Evolutionary conservation across 805 yeast species (phyloP), one percentile per base, ranked within the genome.

Genomic region (Saturnispora sanitii): DNA sequence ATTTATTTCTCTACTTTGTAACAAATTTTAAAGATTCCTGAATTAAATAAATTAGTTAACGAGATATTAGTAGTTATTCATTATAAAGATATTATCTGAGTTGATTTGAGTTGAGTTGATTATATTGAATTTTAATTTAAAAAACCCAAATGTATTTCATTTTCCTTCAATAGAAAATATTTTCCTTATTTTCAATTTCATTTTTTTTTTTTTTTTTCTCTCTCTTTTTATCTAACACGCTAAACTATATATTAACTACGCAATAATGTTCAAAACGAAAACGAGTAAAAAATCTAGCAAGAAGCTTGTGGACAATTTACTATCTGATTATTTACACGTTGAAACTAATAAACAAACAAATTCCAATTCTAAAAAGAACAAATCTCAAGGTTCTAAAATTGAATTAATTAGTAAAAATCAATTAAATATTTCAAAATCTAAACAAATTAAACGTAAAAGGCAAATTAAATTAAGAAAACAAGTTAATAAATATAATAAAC

Each of bases 261-360:
- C 7, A 8, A 6, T 6, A 9, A 47, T 47, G 50, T 54, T 54
- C 18, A 49, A 50, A 22, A 49, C 53, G 4, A 45, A 33, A 12
- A 41, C 43, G 15, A 48, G 48, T 9, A 46, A 48, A 27, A 33
- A 38, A 4, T 49, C 47, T 12, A 43, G 60, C 2, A 40, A 53
- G 19, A 38, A 41, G 3, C 42, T 53, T 2, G 60, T 58, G 11
- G 52, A 59, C 27, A 50, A 48, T 16, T 43, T 61, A 30, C 42
- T 62, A 5, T 43, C 50, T 3, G 49, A 40, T 11, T 60, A 51
- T 41, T 43, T 62, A 19, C 59, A 46, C 20, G 40, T 43, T 13
- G 13, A 20, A 3, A 40, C 33, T 33, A 38, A 41, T 15, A 33
- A 37, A 18, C 19, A 34, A 11, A 3, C 33, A 6, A 18, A 13